Evolutionary conservation across 116 monocot genomes (phyloP), one percentile per base, ranked within the genome.

Genomic region (Phalaenopsis hybrid): DNA sequence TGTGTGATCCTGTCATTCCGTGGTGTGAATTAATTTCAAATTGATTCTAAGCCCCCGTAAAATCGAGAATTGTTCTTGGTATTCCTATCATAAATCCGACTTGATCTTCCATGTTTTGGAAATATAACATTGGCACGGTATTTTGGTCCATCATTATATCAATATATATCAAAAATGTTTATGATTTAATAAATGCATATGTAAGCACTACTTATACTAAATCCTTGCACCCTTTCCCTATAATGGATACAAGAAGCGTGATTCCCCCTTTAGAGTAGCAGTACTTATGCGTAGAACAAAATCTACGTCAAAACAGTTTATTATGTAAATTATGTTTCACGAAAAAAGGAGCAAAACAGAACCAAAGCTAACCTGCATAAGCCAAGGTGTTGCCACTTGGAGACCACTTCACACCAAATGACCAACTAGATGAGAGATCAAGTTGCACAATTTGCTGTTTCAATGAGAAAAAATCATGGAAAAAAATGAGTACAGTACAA

Each of bases 371-470:
- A 98, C 98, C 98, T 89, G 95, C 85, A 86, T 98, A 98, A 78
- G 93, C 92, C 85, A 98, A 87, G 63, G 89, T 93, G 75, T 89
- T 92, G 72, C 98, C 98, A 84, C 90, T 95, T 72, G 93, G 98
- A 84, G 98, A 98, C 95, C 95, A 98, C 80, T 83, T 95, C 34
- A 93, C 98, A 81, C 95, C 92, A 85, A 98, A 94, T 80, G 93
- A 81, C 98, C 98, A 98, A 55, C 90, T 90, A 81, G 65, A 74
- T 61, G 98, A 98, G 44, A 98, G 89, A 86, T 98, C 98, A 86
- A 98, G 98, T 88, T 95, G 95, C 75, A 88, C 87, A 83, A 98
- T 92, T 95, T 93, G 93, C 98, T 98, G 89, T 83, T 74, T 78
- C 37, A 77, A 41, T 33, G 58, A 17, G 74, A 67, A 17, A 41